Conservation (phyloP, 768 basidiomycete species). For the Candolleomyces eurysporus region DNA sequence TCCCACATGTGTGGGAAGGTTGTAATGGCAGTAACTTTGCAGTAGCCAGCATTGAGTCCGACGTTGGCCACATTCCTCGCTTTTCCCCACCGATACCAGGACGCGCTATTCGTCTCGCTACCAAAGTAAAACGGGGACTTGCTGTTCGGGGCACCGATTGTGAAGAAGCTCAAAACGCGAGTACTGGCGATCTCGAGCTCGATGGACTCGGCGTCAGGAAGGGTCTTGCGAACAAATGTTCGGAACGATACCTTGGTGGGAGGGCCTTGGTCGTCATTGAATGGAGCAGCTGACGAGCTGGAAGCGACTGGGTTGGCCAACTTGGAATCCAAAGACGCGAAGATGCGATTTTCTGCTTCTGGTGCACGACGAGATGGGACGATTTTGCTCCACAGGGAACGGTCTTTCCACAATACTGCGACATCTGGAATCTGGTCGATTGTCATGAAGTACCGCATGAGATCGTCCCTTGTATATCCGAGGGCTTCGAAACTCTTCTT, state of each 20-base stretch:
- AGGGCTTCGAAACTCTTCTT: background rate
- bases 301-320: background rate
- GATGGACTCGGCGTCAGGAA: background rate
- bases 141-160: background rate
- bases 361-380: background rate
- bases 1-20: conserved; percentile 5
- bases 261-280: background rate
- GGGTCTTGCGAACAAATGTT: background rate
- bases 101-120: background rate
- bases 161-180: background rate
- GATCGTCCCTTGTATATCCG: background rate
- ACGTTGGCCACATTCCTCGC: background rate
- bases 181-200: background rate
- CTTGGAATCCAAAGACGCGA: background rate
- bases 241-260: conserved; percentile 2
- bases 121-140: conserved; percentile 5
- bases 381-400: background rate
- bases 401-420: background rate
- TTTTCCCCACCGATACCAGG: background rate
- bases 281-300: background rate
- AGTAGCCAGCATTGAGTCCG: background rate
- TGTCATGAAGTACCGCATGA: background rate
- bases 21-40: background rate
- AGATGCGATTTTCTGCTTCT: background rate
- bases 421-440: background rate